These are phyloP conservation scores for Neurospora sp. DNA, from an alignment of 495 filamentous ascomycete species.

Conservation along the genomic window DNA sequence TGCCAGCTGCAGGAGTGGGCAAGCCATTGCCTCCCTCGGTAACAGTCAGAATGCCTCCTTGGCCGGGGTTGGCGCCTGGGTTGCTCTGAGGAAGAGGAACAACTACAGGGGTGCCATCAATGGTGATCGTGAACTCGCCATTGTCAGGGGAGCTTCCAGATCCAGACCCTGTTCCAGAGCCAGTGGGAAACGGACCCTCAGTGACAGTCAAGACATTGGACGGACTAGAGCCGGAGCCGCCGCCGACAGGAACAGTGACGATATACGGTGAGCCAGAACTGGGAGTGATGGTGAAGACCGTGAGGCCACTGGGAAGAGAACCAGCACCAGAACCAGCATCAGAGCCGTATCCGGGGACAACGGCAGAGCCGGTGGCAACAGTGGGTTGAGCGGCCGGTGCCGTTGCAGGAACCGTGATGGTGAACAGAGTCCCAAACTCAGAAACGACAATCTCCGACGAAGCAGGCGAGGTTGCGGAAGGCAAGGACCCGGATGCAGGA, in stretches of 20 bases:
- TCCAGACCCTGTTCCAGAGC: not conserved
- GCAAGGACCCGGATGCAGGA: not conserved
- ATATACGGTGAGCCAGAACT: slow-evolving; percentile 5
- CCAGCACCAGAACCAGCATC: not conserved
- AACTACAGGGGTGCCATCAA: not conserved
- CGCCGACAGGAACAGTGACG: slow-evolving; percentile 3
- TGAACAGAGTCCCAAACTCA: not conserved
- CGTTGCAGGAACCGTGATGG: not conserved
- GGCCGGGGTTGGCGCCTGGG: not conserved
- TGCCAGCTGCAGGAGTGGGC: too few species aligned
- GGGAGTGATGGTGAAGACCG: slow-evolving; percentile 8
- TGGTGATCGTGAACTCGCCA: not conserved
- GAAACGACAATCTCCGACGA: not conserved
- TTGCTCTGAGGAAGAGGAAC: not conserved
- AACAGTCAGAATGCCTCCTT: not conserved
- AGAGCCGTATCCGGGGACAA: not conserved
- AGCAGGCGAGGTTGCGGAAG: not conserved
- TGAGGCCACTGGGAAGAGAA: not conserved
- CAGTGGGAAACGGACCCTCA: not conserved
- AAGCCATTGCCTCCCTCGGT: too few species aligned
- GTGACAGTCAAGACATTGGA: not conserved
- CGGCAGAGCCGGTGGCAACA: not conserved
- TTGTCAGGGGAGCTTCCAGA: not conserved
- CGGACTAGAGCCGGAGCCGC: not conserved
- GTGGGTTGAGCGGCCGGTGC: not conserved